phyloP scores from a whole-genome alignment of 1,284 basidiomycete species.

The Marasmius tenuissimus region DNA sequence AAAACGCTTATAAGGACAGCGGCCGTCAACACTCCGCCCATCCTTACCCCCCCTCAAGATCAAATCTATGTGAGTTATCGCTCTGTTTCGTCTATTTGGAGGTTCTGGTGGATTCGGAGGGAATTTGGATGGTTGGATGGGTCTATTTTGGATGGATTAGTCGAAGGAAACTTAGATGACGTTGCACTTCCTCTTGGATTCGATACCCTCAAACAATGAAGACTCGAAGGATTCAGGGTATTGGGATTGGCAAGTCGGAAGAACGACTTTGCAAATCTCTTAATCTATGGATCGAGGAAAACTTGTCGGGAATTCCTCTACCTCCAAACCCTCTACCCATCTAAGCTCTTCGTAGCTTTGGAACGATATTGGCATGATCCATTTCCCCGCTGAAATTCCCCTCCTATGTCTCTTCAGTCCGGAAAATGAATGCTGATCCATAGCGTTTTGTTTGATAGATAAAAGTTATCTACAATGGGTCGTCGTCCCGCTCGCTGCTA shows the following conservation, averaged over 20 bases:
- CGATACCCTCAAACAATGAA: background rate
- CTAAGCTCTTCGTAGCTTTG: too few species aligned
- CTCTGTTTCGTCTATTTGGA: constrained; percentile 12
- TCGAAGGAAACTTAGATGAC: constrained; percentile 16
- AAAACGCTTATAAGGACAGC: background rate
- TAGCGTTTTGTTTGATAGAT: constrained; percentile 10
- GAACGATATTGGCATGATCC: too few species aligned
- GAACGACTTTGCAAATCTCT: too few species aligned
- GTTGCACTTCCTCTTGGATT: constrained; percentile 6
- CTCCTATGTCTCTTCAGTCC: too few species aligned
- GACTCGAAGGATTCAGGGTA: too few species aligned
- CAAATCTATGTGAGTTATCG: constrained; percentile 15
- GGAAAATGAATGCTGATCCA: background rate
- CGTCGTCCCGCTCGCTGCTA: constrained; percentile 96
- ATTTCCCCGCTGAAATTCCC: too few species aligned
- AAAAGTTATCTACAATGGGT: constrained; percentile 64
- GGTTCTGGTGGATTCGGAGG: background rate
- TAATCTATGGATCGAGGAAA: too few species aligned
- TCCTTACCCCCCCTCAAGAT: constrained; percentile 20
- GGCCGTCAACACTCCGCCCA: constrained; percentile 3
- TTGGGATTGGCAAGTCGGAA: too few species aligned
- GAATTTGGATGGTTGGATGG: background rate
- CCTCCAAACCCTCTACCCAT: too few species aligned
- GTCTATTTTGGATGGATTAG: constrained; percentile 15
- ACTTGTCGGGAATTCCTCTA: too few species aligned